Conservation (phyloP, 495 filamentous ascomycete genomes). For the Immersiella caudata region DNA sequence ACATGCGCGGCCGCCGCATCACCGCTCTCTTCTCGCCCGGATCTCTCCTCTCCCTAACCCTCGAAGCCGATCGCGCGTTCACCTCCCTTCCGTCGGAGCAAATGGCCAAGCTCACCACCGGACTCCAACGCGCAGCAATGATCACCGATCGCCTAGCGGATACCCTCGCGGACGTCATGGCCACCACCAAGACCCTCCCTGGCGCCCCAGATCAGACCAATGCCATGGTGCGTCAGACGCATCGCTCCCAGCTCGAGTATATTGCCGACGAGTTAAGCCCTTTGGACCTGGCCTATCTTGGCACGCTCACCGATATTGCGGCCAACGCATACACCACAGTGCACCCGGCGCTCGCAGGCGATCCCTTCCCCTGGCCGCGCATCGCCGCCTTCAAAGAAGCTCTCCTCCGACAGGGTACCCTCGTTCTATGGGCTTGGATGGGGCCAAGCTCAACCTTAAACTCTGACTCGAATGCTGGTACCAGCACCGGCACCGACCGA, state of each 20-base stretch:
- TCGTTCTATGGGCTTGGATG: constrained; percentile 26
- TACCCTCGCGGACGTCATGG: background rate
- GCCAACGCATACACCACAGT: constrained; percentile 18
- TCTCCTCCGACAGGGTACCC: constrained; percentile 22
- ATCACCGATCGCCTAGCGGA: constrained; percentile 30
- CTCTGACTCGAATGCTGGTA: background rate
- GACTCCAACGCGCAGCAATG: constrained; percentile 20
- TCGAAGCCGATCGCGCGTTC: background rate
- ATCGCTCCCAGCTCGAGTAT: constrained; percentile 25
- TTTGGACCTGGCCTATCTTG: constrained; percentile 31
- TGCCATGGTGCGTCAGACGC: background rate
- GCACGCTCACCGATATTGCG: constrained; percentile 17
- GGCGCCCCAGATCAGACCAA: background rate
- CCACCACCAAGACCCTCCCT: background rate
- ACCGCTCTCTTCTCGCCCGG: constrained; percentile 23
- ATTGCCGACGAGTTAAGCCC: constrained; percentile 25
- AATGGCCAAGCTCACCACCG: constrained; percentile 17
- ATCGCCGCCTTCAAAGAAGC: constrained; percentile 28
- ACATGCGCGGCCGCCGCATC: constrained; percentile 27
- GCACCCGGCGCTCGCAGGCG: background rate
- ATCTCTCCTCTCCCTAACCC: background rate
- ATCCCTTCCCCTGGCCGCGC: constrained; percentile 13
- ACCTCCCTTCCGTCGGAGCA: background rate
- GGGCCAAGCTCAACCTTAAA: background rate
- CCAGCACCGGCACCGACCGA: background rate